Evolutionary conservation across 495 filamentous ascomycete species (phyloP).

Genomic region (Physcia stellaris): DNA sequence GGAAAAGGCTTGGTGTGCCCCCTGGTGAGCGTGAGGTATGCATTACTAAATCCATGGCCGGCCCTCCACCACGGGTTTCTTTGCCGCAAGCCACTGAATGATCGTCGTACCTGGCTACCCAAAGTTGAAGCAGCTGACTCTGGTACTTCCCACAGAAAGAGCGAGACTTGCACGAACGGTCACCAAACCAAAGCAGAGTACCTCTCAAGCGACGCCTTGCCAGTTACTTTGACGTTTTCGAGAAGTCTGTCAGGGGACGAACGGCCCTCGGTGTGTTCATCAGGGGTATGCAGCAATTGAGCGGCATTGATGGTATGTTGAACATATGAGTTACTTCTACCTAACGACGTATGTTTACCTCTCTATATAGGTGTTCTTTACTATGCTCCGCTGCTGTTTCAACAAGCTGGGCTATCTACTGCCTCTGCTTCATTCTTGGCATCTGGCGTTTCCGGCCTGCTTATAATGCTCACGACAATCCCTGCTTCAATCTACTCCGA

Average conservation of each 20-base stretch:
- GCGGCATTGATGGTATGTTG: constrained; percentile 35
- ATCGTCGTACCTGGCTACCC: constrained; percentile 1
- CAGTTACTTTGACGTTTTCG: constrained; percentile 23
- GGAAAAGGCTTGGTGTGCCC: constrained; percentile 35
- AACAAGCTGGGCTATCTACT: constrained; percentile 36
- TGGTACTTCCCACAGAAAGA: not conserved
- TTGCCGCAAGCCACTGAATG: no score
- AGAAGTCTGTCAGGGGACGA: constrained; percentile 24
- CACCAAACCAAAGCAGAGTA: no score
- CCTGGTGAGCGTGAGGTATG: constrained; percentile 37
- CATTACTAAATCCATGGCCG: constrained; percentile 21
- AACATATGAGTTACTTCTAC: constrained; percentile 25
- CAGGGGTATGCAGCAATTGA: constrained; percentile 33
- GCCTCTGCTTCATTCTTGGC: constrained; percentile 38
- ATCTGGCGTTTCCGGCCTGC: constrained; percentile 40
- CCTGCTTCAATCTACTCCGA: constrained; percentile 45
- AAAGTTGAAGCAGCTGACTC: not conserved
- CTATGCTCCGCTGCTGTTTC: constrained; percentile 40
- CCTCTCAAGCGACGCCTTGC: no score
- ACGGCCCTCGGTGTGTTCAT: constrained; percentile 30
- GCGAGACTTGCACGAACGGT: not conserved
- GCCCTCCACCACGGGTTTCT: no score
- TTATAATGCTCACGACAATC: constrained; percentile 40
- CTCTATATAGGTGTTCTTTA: constrained; percentile 8
- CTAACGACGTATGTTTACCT: not conserved